Percentiles rank a stretch among this genome's conserved stretches.
Conservation (phyloP, 208 protist species). For the Crithidia bombi region DNA sequence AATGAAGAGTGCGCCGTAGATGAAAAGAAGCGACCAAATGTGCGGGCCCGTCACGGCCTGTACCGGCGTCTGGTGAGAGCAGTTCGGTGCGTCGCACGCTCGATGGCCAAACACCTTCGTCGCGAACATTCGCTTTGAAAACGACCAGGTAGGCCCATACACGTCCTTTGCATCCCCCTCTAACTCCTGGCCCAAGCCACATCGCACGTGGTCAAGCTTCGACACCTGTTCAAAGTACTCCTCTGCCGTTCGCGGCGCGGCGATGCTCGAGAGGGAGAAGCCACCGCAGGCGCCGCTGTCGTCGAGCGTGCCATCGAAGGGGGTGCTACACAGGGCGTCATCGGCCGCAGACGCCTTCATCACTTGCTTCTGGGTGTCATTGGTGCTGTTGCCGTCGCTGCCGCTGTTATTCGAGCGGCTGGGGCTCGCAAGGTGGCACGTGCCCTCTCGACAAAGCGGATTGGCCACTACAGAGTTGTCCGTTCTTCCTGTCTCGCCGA, state of each 20-base stretch:
- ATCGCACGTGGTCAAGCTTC: conserved; percentile 40
- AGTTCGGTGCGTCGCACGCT: conserved; percentile 34
- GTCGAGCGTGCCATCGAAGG: background rate
- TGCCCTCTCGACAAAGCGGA: conserved; percentile 1
- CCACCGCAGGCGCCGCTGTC: background rate
- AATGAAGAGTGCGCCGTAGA: conserved; percentile 28
- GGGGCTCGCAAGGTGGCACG: background rate
- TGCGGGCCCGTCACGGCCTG: conserved; percentile 34
- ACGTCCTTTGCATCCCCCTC: conserved; percentile 29
- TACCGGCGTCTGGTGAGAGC: conserved; percentile 25
- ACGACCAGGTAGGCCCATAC: conserved; percentile 53
- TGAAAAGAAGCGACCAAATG: conserved; percentile 28
- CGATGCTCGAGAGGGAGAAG: conserved; percentile 27
- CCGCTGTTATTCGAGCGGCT: conserved; percentile 1
- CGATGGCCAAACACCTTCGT: conserved; percentile 20
- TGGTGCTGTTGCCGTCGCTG: background rate
- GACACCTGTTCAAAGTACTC: conserved; percentile 38
- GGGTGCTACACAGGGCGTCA: background rate
- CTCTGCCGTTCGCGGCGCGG: conserved; percentile 36
- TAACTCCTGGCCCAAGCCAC: conserved; percentile 44
- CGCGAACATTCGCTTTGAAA: conserved; percentile 29
- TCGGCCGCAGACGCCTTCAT: background rate
- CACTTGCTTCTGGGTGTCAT: background rate
- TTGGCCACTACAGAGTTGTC: background rate
- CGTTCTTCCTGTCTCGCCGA: background rate